Base-by-base conservation (phyloP, 108 stramenopile genomes). In the Parietichytrium sp. region DNA sequence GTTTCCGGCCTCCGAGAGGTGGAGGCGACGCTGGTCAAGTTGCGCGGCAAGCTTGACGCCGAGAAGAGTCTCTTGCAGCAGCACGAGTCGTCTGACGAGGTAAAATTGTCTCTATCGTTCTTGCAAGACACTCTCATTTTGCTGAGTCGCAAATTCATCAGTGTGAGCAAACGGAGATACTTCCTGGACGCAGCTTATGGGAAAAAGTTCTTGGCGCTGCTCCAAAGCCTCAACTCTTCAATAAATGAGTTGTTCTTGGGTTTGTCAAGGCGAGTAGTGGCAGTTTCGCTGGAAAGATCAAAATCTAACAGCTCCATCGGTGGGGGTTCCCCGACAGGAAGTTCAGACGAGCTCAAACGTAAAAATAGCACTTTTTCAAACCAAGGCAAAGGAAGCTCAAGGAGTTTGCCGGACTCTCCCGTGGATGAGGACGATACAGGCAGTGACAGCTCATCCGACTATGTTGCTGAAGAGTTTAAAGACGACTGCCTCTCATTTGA, bases 101-200 rank as follows among this genome's bases (percentile, higher is more conserved):
- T 72, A 10, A 72, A 72, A 27, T 42, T 45, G 42, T 25, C 45
- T 10, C 20, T 72, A 15, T 42, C 45, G 23, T 33, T 42, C 6
- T 27, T 72, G 61, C 61, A 72, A 72, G 61, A 72, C 42, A 72
- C 61, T 6, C 42, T 72, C 15, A 45, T 20, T 6, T 25, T 72
- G 4, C 61, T 72, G 10, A 13, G 36, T 33, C 61, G 61, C 3
- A 72, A 72, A 25, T 38, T 10, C 42, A 72, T 27, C 38, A 23
- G 20, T 15, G 45, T 72, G 10, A 45, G 38, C 13, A 72, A 72
- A 42, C 61, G 61, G n/a, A 31, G 20, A 15, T 72, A 72, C 61
- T 72, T 72, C 45, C 20, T 72, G 42, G 61, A 72, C 1, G 61
- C 61, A 33, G 61, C 61, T 27, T 72, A 72, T 38, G 61, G 61